Conservation (phyloP, 345 rosid species). For the Laguncularia racemosa region DNA sequence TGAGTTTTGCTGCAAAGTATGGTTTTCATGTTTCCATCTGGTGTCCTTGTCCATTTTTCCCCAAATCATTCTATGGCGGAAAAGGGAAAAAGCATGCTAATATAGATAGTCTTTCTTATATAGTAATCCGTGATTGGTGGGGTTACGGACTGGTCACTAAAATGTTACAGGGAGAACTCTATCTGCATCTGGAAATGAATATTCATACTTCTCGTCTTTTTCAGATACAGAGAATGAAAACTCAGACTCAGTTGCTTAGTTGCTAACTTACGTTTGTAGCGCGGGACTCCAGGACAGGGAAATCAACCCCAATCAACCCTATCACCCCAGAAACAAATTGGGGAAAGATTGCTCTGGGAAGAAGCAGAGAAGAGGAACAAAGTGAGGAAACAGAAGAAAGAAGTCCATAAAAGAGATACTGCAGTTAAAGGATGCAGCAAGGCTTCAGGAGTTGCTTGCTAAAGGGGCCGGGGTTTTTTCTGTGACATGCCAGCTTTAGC, state of each 20-base stretch:
- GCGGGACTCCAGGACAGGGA: slow-evolving; percentile 71
- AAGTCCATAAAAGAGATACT: slow-evolving; percentile 23
- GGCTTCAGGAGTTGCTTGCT: slow-evolving; percentile 52
- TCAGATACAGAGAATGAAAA: slow-evolving; percentile 27
- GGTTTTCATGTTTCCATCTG: too few relatives aligned
- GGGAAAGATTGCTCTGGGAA: slow-evolving; percentile 61
- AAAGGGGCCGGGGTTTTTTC: slow-evolving; percentile 80
- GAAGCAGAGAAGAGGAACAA: slow-evolving; percentile 81
- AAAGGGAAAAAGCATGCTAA: too few relatives aligned
- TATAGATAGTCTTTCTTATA: too few relatives aligned
- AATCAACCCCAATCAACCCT: slow-evolving; percentile 64
- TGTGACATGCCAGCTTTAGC: slow-evolving; percentile 93
- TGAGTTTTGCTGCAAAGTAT: too few relatives aligned
- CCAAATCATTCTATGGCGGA: too few relatives aligned
- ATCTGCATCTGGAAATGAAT: too few relatives aligned
- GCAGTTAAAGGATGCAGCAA: slow-evolving; percentile 33
- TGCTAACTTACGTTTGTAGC: slow-evolving; percentile 88
- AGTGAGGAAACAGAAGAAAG: slow-evolving; percentile 50
- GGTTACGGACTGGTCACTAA: too few relatives aligned
- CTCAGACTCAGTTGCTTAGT: slow-evolving; percentile 49
- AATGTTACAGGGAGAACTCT: too few relatives aligned
- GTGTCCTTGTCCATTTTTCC: too few relatives aligned
- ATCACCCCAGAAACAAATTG: slow-evolving; percentile 58
- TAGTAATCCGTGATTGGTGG: too few relatives aligned
- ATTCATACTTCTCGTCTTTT: slow-evolving; percentile 6